These are phyloP conservation scores for Penicillium italicum DNA, from an alignment of 2,329 filamentous ascomycete genomes.

Conservation along the genomic window DNA sequence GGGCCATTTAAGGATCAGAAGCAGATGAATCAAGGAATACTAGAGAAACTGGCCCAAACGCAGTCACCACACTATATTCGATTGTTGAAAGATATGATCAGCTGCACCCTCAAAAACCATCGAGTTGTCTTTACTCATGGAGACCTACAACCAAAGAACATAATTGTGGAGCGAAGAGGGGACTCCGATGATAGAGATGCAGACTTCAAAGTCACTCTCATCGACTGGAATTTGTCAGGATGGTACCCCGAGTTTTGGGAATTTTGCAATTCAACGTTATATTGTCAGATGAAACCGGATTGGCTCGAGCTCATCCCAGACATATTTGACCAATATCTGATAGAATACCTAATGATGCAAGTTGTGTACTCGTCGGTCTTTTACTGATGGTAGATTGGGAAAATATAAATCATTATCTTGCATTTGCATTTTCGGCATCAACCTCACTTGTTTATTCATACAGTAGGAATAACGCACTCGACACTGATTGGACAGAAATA, in stretches of 20 bases:
- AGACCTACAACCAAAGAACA: constrained; percentile 2
- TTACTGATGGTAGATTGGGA: background rate
- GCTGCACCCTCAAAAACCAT: constrained; percentile 10
- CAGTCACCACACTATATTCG: constrained; percentile 17
- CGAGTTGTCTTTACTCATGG: constrained; percentile 1
- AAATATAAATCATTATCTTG: no score
- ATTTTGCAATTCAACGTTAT: constrained; percentile 2
- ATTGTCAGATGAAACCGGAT: constrained; percentile 2
- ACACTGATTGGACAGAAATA: no score
- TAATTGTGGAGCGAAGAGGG: background rate
- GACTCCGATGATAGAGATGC: background rate
- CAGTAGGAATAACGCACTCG: no score
- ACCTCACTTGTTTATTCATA: no score
- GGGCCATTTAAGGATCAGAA: constrained; percentile 16
- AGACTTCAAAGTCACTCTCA: constrained; percentile 3
- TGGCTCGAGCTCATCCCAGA: background rate
- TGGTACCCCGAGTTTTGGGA: constrained; percentile 1
- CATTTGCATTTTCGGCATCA: no score
- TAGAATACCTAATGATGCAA: background rate
- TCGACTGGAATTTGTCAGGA: constrained; percentile 5
- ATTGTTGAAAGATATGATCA: constrained; percentile 11
- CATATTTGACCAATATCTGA: background rate
- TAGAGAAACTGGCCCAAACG: constrained; percentile 9
- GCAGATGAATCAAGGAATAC: constrained; percentile 14
- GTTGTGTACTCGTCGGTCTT: constrained; percentile 5